Percentiles rank a stretch among this genome's conserved stretches.
phyloP scores from a whole-genome alignment of 2,329 filamentous ascomycete genomes.

The Penicillium sclerotiorum region DNA sequence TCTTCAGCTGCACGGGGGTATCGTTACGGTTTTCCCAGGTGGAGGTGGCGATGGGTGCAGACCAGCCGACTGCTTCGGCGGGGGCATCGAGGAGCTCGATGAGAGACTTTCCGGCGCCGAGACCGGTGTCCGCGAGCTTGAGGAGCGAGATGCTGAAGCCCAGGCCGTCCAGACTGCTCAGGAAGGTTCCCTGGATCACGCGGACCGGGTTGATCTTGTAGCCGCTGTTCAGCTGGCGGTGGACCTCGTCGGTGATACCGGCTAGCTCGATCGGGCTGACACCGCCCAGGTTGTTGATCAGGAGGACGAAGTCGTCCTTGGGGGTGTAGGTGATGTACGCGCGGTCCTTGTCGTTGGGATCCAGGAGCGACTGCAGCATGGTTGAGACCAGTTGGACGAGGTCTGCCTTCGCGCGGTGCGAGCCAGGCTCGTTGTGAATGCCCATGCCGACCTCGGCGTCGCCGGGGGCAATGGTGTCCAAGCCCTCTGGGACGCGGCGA shows the following conservation, averaged over 20 bases:
- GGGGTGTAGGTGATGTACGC: conserved; percentile 61
- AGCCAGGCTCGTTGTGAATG: conserved; percentile 68
- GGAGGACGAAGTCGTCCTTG: conserved; percentile 63
- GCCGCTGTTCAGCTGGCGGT: conserved; percentile 59
- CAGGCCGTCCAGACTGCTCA: conserved; percentile 71
- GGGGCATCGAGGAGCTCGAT: conserved; percentile 69
- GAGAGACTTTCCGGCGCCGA: conserved; percentile 57
- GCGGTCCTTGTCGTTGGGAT: conserved; percentile 64
- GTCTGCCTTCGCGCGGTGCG: conserved; percentile 53
- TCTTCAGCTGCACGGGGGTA: conserved; percentile 45
- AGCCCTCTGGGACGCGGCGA: conserved; percentile 57
- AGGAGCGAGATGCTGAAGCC: conserved; percentile 72
- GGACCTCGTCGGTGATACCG: conserved; percentile 68
- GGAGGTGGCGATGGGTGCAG: conserved; percentile 59
- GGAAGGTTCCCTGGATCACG: conserved; percentile 67
- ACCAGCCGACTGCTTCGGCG: conserved; percentile 69
- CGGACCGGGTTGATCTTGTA: conserved; percentile 64
- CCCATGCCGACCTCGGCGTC: conserved; percentile 74
- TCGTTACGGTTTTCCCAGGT: conserved; percentile 60
- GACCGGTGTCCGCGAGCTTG: conserved; percentile 62
- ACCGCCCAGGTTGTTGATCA: conserved; percentile 72
- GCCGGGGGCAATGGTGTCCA: conserved; percentile 49
- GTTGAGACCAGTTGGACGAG: conserved; percentile 56
- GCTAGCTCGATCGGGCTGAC: conserved; percentile 68
- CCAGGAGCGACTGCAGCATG: conserved; percentile 68